phyloP scores from a whole-genome alignment of 768 basidiomycete genomes.

The Trichaptum fuscoviolaceum region DNA sequence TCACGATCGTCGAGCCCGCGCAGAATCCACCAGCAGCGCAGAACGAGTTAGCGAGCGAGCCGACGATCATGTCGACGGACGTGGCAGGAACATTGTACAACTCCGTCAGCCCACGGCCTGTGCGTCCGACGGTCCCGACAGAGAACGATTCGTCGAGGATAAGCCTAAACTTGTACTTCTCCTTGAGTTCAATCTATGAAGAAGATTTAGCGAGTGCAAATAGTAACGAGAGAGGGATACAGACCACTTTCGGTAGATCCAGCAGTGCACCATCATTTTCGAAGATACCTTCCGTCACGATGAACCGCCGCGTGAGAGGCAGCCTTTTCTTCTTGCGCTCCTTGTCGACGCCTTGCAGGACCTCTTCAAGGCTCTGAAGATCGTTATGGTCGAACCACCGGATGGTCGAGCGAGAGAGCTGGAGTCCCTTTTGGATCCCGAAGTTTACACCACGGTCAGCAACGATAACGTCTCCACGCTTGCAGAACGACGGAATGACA shows the following conservation, averaged over 20 bases:
- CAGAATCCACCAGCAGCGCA: slow-evolving; percentile 91
- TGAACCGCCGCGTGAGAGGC: slow-evolving; percentile 86
- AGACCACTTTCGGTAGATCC: slow-evolving; percentile 85
- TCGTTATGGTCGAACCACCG: slow-evolving; percentile 98
- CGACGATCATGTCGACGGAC: slow-evolving; percentile 93
- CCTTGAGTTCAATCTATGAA: slow-evolving; percentile 85
- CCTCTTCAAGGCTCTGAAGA: slow-evolving; percentile 83
- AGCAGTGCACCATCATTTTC: slow-evolving; percentile 91
- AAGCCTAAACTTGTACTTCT: slow-evolving; percentile 92
- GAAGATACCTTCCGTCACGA: slow-evolving; percentile 95
- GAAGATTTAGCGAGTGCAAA: background rate
- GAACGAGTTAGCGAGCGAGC: slow-evolving; percentile 81
- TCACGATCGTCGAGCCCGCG: slow-evolving; percentile 75
- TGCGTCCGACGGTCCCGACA: slow-evolving; percentile 88
- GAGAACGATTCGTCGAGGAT: slow-evolving; percentile 93
- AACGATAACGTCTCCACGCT: slow-evolving; percentile 97
- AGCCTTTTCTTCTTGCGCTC: slow-evolving; percentile 79
- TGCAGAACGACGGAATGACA: slow-evolving; percentile 96
- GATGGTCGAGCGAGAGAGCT: slow-evolving; percentile 86
- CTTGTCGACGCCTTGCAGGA: slow-evolving; percentile 77
- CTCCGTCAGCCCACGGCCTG: slow-evolving; percentile 93
- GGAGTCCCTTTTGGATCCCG: slow-evolving; percentile 92
- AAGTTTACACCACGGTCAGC: slow-evolving; percentile 96
- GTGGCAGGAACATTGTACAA: slow-evolving; percentile 89
- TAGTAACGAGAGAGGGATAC: background rate